Evolutionary conservation across 805 yeast genomes (phyloP), one percentile per base, ranked within the genome.

Genomic region (Kodamaea sagamina): DNA sequence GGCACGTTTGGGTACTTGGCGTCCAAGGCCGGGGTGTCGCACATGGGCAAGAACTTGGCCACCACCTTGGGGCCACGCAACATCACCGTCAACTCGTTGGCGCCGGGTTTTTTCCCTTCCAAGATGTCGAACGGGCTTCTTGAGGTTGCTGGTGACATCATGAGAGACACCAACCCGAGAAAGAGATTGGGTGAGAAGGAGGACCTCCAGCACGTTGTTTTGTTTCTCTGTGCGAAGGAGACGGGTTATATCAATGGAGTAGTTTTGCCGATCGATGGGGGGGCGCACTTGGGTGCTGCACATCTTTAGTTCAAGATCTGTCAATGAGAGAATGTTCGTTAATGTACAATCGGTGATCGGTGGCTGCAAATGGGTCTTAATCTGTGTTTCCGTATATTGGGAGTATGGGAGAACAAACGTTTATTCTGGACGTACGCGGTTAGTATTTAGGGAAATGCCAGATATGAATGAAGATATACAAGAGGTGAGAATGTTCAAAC

Each of bases 81-180:
- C 63, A 77, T 84, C 54, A 83, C 79, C 36, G 89, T 84, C 44
- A 84, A 85, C 63, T 67, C 79, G 9, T 61, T 84, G 49, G 88
- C 89, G 5, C 90, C 90, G 0, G 92, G 92, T 0, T 85, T 82
- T 59, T 81, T 84, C 74, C 86, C 86, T 15, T 74, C 84, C 13
- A 84, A 81, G 62, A 84, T 84, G 89, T 74, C 88, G 31, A 72
- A 78, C 47, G 90, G 88, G 0, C 51, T 84, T 36, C 65, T 85
- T 36, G 75, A 68, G 28, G 66, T 62, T 41, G 67, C 76, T 16
- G 81, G 81, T 10, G 80, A 75, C 10, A 22, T 56, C 1, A 66
- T 82, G 71, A 52, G 49, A 10, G 70, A 63, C 22, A 47, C 57
- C 21, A 85, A 83, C 63, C 90, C 90, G 11, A 69, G 81, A 52